Evolutionary conservation across 148 eudicot species (phyloP).

Genomic region (Agrostemma githago): DNA sequence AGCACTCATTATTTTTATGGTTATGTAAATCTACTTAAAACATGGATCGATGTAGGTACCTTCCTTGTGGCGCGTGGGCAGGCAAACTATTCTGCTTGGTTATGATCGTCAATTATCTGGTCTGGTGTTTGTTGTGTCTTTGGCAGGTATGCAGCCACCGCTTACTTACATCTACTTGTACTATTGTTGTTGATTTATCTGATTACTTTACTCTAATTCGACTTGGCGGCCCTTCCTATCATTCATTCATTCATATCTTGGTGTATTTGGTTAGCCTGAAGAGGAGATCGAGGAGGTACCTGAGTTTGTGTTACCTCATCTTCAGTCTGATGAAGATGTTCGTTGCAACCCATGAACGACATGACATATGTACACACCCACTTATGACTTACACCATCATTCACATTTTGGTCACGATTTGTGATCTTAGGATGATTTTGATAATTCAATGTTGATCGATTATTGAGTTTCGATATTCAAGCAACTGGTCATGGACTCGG

Average conservation of each 20-base stretch:
- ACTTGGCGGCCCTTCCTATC: background rate
- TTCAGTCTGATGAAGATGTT: slow-evolving; percentile 27
- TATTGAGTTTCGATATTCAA: background rate
- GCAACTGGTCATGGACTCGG: background rate
- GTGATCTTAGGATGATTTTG: background rate
- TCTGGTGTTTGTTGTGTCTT: slow-evolving; percentile 63
- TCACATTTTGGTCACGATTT: background rate
- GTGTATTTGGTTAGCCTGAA: slow-evolving; percentile 48
- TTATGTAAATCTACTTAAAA: background rate
- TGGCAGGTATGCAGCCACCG: slow-evolving; percentile 53
- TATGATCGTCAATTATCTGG: slow-evolving; percentile 69
- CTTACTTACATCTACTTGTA: background rate
- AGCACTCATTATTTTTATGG: background rate
- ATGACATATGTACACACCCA: slow-evolving; percentile 10
- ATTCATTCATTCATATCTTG: slow-evolving; percentile 1
- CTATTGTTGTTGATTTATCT: background rate
- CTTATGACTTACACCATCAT: background rate
- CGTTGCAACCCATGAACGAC: slow-evolving; percentile 8
- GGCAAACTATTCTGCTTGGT: slow-evolving; percentile 96
- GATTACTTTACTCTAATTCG: background rate
- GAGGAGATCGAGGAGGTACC: slow-evolving; percentile 73
- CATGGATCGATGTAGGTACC: slow-evolving; percentile 47
- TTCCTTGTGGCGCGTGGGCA: slow-evolving; percentile 87
- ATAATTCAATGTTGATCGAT: background rate
- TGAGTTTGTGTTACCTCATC: slow-evolving; percentile 35